Percentiles rank a stretch among this genome's conserved stretches.
Conservation (phyloP, 179 eudicot genomes). For the Spergularia azorica region DNA sequence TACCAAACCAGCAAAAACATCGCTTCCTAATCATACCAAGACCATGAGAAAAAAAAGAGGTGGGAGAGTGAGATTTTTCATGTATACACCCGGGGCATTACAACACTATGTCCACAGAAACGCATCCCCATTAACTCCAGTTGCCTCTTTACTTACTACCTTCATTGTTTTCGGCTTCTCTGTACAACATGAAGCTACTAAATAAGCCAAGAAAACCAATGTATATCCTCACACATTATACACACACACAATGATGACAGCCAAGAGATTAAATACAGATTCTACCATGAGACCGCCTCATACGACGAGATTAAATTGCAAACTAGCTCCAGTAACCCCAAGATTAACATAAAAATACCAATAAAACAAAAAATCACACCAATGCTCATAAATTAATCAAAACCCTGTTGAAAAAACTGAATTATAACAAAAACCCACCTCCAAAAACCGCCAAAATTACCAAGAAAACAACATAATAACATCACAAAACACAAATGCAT, state of each 20-base stretch:
- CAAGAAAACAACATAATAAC: not conserved
- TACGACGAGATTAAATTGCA: no score
- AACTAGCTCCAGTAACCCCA: not conserved
- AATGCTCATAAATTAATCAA: not conserved
- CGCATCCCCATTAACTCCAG: not conserved
- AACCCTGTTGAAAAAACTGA: no score
- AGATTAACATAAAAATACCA: not conserved
- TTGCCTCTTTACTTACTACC: not conserved
- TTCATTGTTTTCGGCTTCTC: not conserved
- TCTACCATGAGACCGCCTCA: no score
- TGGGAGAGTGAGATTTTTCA: not conserved
- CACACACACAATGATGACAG: not conserved
- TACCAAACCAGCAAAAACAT: no score
- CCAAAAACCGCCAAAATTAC: not conserved
- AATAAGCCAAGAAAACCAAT: not conserved
- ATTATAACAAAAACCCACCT: no score
- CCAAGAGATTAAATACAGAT: no score
- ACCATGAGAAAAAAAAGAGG: no score
- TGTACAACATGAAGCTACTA: not conserved
- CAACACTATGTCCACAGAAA: not conserved
- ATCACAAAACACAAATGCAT: not conserved
- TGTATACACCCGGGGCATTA: not conserved
- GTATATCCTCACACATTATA: not conserved
- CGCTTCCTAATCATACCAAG: no score
- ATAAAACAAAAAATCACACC: not conserved